A percentile compares a stretch with the other conserved stretches of the same genome.
Evolutionary conservation across 345 rosid species (phyloP).

Genomic region (Passiflora organensis): DNA sequence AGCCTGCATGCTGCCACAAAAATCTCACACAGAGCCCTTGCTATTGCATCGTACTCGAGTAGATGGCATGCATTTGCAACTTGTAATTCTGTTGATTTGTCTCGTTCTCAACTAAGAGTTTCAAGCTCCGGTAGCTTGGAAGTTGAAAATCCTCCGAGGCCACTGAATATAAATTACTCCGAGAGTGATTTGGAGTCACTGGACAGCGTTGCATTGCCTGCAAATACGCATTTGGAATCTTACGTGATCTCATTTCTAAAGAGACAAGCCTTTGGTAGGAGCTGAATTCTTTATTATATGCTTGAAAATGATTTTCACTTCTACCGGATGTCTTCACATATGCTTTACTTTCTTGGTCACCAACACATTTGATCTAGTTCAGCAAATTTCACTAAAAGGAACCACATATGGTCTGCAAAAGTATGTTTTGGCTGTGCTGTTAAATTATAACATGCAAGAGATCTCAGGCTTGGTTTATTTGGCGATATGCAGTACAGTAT

Average conservation of each 20-base stretch:
- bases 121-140: constrained; percentile 49
- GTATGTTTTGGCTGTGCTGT: too few species aligned
- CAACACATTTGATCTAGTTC: too few species aligned
- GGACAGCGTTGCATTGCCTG: constrained; percentile 59
- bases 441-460: too few species aligned
- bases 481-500: constrained; percentile 61
- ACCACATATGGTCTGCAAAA: too few species aligned
- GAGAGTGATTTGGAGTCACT: constrained; percentile 82
- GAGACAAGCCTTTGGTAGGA: constrained; percentile 82
- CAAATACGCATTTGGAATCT: constrained; percentile 53
- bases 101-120: constrained; percentile 33
- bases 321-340: not conserved
- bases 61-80: constrained; percentile 89
- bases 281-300: not conserved
- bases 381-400: not conserved
- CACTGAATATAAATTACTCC: constrained; percentile 37
- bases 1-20: constrained; percentile 88
- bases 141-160: constrained; percentile 22
- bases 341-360: too few species aligned
- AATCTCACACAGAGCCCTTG: constrained; percentile 86
- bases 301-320: not conserved
- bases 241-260: constrained; percentile 64
- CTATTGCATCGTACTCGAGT: constrained; percentile 59
- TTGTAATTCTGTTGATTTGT: constrained; percentile 41
- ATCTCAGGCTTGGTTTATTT: not conserved